Evolutionary conservation across 345 rosid species (phyloP).

Genomic region (Eucalyptus cloeziana): DNA sequence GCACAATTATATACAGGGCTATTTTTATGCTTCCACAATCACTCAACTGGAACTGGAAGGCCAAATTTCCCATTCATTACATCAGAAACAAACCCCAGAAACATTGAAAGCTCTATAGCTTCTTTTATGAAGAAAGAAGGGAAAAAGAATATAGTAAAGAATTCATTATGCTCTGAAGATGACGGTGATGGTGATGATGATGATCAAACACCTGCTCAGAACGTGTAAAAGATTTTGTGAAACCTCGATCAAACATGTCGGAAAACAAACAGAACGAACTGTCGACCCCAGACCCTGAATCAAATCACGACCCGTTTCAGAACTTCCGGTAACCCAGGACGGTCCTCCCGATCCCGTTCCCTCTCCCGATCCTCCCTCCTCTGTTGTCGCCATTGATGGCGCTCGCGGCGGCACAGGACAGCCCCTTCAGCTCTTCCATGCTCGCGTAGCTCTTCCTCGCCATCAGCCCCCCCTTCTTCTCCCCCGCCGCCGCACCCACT

Average conservation of each 20-base stretch:
- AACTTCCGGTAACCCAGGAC: conserved; percentile 37
- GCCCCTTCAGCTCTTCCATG: conserved; percentile 52
- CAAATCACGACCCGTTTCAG: not conserved
- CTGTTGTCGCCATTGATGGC: conserved; percentile 40
- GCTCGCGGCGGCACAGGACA: conserved; percentile 35
- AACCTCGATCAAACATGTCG: not conserved
- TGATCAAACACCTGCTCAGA: not conserved
- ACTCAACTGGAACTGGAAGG: not conserved
- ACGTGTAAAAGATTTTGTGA: not conserved
- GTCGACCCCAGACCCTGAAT: not conserved
- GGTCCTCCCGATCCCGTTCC: conserved; percentile 13
- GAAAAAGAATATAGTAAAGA: not conserved
- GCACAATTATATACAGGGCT: not conserved
- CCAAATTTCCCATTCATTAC: not conserved
- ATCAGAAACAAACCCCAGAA: not conserved
- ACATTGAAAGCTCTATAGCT: not conserved
- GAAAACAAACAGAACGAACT: not conserved
- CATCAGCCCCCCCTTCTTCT: conserved; percentile 17
- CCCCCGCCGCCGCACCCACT: conserved; percentile 49
- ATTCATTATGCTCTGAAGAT: not conserved
- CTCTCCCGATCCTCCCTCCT: conserved; percentile 14
- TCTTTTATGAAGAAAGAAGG: not conserved
- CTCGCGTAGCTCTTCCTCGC: conserved; percentile 62
- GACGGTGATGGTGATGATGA: not conserved
- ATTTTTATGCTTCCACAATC: not conserved